Percentiles rank a stretch among this genome's conserved stretches.
These are phyloP conservation scores for Amanita thiersii DNA, from an alignment of 768 basidiomycete species.

Conservation along the genomic window DNA sequence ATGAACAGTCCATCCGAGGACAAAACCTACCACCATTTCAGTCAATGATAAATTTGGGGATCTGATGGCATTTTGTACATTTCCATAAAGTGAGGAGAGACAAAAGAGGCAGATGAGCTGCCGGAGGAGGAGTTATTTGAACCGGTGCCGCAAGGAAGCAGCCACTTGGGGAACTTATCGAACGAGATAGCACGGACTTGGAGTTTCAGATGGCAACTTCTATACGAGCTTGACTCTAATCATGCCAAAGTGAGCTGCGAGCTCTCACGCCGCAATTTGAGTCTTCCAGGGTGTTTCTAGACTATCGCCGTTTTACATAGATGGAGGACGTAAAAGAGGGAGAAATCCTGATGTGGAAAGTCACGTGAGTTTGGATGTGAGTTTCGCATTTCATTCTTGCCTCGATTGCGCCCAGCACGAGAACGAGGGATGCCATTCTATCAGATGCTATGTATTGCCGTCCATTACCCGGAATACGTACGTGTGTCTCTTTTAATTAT, in stretches of 20 bases:
- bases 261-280: neutral
- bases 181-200: slow-evolving; percentile 11
- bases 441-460: slow-evolving; percentile 77
- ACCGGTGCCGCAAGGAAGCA: slow-evolving; percentile 16
- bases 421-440: slow-evolving; percentile 94
- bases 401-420: too few species aligned
- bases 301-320: too few species aligned
- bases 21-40: too few species aligned
- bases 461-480: slow-evolving; percentile 70
- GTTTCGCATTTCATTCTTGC: neutral
- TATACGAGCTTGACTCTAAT: neutral
- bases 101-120: too few species aligned
- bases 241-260: neutral
- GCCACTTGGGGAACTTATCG: slow-evolving; percentile 20
- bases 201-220: slow-evolving; percentile 1
- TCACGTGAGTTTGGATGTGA: too few species aligned
- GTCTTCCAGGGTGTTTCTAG: neutral
- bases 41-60: too few species aligned
- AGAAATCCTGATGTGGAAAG: too few species aligned
- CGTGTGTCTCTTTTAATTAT: slow-evolving; percentile 16
- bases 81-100: too few species aligned
- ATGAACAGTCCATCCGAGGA: too few species aligned
- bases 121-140: too few species aligned
- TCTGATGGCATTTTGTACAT: too few species aligned
- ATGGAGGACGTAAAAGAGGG: slow-evolving; percentile 6